Evolutionary conservation across 805 yeast species (phyloP).

Genomic region (Yarrowia sp.): DNA sequence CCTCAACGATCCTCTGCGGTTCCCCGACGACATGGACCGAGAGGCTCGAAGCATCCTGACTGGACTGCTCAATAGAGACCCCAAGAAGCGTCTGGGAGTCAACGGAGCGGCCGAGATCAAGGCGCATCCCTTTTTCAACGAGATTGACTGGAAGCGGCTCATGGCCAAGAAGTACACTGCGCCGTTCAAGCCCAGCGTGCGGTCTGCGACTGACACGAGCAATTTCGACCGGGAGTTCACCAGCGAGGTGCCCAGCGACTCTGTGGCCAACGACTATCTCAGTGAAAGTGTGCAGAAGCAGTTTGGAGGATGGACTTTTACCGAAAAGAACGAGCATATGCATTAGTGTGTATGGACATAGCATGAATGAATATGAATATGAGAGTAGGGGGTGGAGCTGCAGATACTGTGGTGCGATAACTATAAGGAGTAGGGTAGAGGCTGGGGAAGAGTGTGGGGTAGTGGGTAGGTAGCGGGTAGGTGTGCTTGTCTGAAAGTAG

Average conservation of each 20-base stretch:
- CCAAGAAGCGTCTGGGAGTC: slow-evolving; percentile 68
- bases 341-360: slow-evolving; percentile 12
- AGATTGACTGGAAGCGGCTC: slow-evolving; percentile 84
- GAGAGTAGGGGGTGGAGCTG: not conserved
- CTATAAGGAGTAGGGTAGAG: too few relatives aligned
- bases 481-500: too few relatives aligned
- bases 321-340: slow-evolving; percentile 31
- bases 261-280: slow-evolving; percentile 87
- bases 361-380: not conserved
- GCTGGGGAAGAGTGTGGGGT: too few relatives aligned
- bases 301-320: slow-evolving; percentile 98
- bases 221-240: slow-evolving; percentile 89
- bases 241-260: slow-evolving; percentile 86
- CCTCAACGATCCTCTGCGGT: slow-evolving; percentile 78
- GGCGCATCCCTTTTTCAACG: slow-evolving; percentile 78
- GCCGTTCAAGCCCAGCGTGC: slow-evolving; percentile 91
- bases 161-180: slow-evolving; percentile 86
- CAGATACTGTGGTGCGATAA: too few relatives aligned
- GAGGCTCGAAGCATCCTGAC: slow-evolving; percentile 79
- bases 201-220: slow-evolving; percentile 75
- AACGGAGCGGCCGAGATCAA: slow-evolving; percentile 83
- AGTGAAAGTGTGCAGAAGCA: slow-evolving; percentile 96
- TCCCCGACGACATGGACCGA: slow-evolving; percentile 82
- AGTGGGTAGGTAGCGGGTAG: too few relatives aligned
- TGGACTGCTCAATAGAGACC: slow-evolving; percentile 79